Evolutionary conservation across 208 protist genomes (phyloP).

Genomic region (Angomonas ambiguus): DNA sequence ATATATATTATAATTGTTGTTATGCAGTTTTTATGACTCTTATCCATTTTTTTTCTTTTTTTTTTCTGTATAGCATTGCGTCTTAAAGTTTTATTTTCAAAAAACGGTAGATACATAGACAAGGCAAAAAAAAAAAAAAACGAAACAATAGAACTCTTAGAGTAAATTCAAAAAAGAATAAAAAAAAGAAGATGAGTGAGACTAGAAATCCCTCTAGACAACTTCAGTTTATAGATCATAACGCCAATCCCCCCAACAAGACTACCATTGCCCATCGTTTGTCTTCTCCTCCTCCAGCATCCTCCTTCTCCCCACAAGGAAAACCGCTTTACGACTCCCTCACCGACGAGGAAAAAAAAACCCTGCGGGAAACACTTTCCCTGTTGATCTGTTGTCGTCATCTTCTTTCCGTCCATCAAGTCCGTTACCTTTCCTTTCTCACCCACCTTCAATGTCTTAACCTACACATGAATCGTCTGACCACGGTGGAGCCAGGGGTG

Average conservation of each 20-base stretch:
- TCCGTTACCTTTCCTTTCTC: slow-evolving; percentile 57
- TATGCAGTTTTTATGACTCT: neutral
- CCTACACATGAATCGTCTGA: slow-evolving; percentile 79
- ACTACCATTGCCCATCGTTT: too few species aligned
- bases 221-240: neutral
- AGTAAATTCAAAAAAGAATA: too few species aligned
- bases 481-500: slow-evolving; percentile 22
- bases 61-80: too few species aligned
- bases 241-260: neutral
- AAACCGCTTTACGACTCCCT: neutral
- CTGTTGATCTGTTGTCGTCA: slow-evolving; percentile 66
- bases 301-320: too few species aligned
- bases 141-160: neutral
- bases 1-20: slow-evolving; percentile 13
- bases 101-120: too few species aligned
- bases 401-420: slow-evolving; percentile 57
- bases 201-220: neutral
- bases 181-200: too few species aligned
- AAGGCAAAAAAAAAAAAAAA: neutral
- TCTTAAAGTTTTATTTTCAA: too few species aligned
- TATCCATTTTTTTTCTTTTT: slow-evolving; percentile 9
- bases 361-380: slow-evolving; percentile 36
- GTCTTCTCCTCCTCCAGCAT: too few species aligned
- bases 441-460: slow-evolving; percentile 44
- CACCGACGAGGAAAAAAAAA: slow-evolving; percentile 19